Evolutionary conservation across 1,139 yeast genomes (phyloP).

Genomic region (Hansenula lynferdii): DNA sequence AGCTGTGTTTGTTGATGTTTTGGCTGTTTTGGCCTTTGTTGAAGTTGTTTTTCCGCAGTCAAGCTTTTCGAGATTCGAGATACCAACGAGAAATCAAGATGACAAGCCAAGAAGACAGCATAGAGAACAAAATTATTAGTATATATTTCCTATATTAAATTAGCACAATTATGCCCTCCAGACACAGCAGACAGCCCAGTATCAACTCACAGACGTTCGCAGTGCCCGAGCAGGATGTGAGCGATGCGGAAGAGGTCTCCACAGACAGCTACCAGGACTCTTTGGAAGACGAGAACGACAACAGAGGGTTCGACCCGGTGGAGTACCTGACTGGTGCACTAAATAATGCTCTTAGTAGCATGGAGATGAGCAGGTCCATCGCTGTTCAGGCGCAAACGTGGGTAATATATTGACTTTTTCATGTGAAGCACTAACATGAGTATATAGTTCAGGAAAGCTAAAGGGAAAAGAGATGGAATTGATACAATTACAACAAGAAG

Average conservation of each 20-base stretch:
- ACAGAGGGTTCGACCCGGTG: slow-evolving; percentile 35
- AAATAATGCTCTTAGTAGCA: slow-evolving; percentile 51
- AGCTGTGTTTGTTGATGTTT: not conserved
- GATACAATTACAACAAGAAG: slow-evolving; percentile 33
- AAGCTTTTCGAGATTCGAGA: too few species aligned
- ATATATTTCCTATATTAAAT: too few species aligned
- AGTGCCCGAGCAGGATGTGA: slow-evolving; percentile 2
- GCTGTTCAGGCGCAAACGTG: slow-evolving; percentile 70
- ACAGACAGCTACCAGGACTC: slow-evolving; percentile 22
- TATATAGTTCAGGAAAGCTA: slow-evolving; percentile 57
- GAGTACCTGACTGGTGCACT: slow-evolving; percentile 46
- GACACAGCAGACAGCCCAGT: slow-evolving; percentile 19
- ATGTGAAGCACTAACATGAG: too few species aligned
- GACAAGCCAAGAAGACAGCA: too few species aligned
- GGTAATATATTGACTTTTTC: too few species aligned
- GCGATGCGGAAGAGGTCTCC: slow-evolving; percentile 13
- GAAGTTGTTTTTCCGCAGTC: not conserved
- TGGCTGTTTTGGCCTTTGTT: not conserved
- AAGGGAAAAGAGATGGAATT: slow-evolving; percentile 59
- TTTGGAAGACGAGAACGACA: slow-evolving; percentile 12
- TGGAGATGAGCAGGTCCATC: slow-evolving; percentile 57
- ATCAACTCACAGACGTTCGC: slow-evolving; percentile 20
- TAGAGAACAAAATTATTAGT: too few species aligned
- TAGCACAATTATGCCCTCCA: not conserved
- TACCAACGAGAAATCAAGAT: too few species aligned